Percentiles rank a stretch among this genome's conserved stretches.
Conservation (phyloP, 2,329 filamentous ascomycete species). For the Colletotrichum tropicicola region DNA sequence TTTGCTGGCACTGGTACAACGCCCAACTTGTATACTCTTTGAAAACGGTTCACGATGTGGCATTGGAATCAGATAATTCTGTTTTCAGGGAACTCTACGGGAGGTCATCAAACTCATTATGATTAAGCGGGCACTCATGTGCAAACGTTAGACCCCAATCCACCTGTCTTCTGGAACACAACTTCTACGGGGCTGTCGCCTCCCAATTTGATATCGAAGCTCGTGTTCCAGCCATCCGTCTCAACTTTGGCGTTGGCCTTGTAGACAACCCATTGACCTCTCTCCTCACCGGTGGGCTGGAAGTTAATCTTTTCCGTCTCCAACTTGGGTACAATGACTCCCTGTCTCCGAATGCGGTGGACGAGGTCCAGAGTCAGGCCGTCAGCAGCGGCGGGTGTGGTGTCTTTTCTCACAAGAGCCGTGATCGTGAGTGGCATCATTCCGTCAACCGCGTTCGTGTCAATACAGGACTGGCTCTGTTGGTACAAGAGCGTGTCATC, state of each 20-base stretch:
- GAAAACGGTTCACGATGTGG: too few relatives aligned
- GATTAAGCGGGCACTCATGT: neutral
- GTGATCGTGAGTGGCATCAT: slow-evolving; percentile 8
- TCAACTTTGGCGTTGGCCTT: slow-evolving; percentile 1
- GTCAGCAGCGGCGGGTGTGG: neutral
- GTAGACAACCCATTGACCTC: slow-evolving; percentile 18
- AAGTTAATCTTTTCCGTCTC: slow-evolving; percentile 21
- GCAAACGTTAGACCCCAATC: neutral
- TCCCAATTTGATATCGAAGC: slow-evolving; percentile 21
- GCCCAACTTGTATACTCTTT: too few relatives aligned
- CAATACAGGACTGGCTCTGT: slow-evolving; percentile 29
- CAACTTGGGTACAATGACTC: slow-evolving; percentile 18
- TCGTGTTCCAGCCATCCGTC: slow-evolving; percentile 12
- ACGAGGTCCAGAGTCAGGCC: slow-evolving; percentile 22
- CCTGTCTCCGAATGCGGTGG: slow-evolving; percentile 15
- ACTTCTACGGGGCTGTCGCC: slow-evolving; percentile 9
- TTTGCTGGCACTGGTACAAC: too few relatives aligned
- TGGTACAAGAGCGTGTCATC: slow-evolving; percentile 32
- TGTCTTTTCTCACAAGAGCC: slow-evolving; percentile 16
- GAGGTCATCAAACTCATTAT: neutral
- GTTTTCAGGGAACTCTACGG: too few relatives aligned
- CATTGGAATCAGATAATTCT: too few relatives aligned
- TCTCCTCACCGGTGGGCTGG: slow-evolving; percentile 8
- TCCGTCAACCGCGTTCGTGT: neutral
- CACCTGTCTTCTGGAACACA: slow-evolving; percentile 1